Evolutionary conservation across 345 rosid species (phyloP).

Genomic region (Rhizophora apiculata): DNA sequence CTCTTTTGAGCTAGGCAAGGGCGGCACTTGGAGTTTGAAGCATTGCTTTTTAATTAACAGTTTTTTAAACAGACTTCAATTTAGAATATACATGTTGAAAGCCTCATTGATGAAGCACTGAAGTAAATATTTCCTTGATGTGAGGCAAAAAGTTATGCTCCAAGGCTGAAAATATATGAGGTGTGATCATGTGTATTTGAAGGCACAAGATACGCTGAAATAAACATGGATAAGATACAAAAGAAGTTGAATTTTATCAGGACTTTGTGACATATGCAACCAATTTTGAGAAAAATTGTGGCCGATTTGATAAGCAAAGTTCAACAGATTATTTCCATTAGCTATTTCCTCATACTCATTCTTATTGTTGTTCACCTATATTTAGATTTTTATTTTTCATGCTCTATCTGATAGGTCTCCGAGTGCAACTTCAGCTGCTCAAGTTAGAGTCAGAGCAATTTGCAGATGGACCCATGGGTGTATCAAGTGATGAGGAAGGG

Average conservation of each 20-base stretch:
- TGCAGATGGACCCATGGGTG: conserved; percentile 53
- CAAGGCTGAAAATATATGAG: too few relatives aligned
- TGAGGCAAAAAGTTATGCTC: too few relatives aligned
- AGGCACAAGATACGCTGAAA: too few relatives aligned
- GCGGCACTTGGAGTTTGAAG: not conserved
- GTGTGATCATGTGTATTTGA: too few relatives aligned
- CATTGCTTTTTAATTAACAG: not conserved
- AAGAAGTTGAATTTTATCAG: too few relatives aligned
- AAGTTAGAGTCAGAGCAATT: conserved; percentile 70
- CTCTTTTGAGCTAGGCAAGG: not conserved
- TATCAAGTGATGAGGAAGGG: conserved; percentile 68
- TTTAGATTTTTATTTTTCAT: not conserved
- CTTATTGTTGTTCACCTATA: not conserved
- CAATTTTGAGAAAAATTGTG: too few relatives aligned
- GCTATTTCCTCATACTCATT: not conserved
- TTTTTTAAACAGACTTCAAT: not conserved
- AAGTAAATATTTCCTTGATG: too few relatives aligned
- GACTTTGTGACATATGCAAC: too few relatives aligned
- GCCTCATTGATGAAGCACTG: not conserved
- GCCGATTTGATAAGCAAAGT: too few relatives aligned
- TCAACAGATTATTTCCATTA: too few relatives aligned
- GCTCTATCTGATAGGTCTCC: conserved; percentile 52
- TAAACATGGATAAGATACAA: too few relatives aligned
- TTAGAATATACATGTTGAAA: not conserved
- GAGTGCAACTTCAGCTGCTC: conserved; percentile 88